Conservation (phyloP, 139 green algal genomes). For the Chlamydomonas sphaeroides region DNA sequence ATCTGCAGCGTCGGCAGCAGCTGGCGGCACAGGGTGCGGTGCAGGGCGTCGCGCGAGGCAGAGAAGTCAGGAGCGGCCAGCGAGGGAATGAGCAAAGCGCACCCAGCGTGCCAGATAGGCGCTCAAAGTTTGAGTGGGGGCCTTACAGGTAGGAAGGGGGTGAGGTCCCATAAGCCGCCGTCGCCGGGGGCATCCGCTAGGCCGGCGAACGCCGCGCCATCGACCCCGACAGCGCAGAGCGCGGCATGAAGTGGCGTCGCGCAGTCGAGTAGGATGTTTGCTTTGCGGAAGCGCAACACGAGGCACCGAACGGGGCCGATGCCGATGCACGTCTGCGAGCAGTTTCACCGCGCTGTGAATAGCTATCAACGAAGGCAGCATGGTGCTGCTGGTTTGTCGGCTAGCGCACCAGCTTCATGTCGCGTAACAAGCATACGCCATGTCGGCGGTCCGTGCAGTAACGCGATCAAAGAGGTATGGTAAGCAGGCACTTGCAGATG, state of each 20-base stretch:
- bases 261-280: conserved; percentile 51
- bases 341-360: too few relatives aligned
- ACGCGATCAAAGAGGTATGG: too few relatives aligned
- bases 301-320: conserved; percentile 20
- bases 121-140: background rate
- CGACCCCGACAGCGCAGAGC: background rate
- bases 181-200: background rate
- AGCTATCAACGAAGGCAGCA: too few relatives aligned
- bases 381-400: too few relatives aligned
- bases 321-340: conserved; percentile 40
- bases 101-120: background rate
- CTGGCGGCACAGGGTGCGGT: background rate
- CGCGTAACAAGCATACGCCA: too few relatives aligned
- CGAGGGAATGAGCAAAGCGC: background rate
- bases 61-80: background rate
- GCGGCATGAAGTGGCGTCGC: background rate
- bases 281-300: conserved; percentile 39
- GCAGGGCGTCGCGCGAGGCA: background rate
- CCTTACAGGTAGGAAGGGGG: conserved; percentile 31
- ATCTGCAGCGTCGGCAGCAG: conserved; percentile 18
- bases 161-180: background rate
- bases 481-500: too few relatives aligned
- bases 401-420: too few relatives aligned
- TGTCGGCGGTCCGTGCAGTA: too few relatives aligned
- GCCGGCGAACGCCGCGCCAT: background rate